A percentile compares a stretch with the other conserved stretches of the same genome.
phyloP scores from a whole-genome alignment of 345 rosid species.

The Tarenaya hassleriana region DNA sequence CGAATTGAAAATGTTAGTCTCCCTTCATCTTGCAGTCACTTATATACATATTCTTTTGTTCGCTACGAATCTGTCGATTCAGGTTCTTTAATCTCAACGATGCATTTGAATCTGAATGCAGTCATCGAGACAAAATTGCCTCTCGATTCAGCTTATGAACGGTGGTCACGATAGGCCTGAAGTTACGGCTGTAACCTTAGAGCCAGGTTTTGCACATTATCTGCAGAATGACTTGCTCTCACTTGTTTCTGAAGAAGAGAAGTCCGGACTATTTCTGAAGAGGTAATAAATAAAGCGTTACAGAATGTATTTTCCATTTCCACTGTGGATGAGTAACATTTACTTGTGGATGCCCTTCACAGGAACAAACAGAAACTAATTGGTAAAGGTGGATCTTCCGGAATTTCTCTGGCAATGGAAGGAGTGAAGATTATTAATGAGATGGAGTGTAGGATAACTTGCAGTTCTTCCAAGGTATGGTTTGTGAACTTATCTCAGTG shows the following conservation, averaged over 20 bases:
- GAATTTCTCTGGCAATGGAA: slow-evolving; percentile 39
- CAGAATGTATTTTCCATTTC: slow-evolving; percentile 10
- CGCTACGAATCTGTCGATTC: background rate
- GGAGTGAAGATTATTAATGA: slow-evolving; percentile 61
- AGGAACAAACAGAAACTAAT: slow-evolving; percentile 54
- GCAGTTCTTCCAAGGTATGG: slow-evolving; percentile 86
- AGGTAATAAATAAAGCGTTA: slow-evolving; percentile 44
- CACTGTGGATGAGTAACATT: slow-evolving; percentile 6
- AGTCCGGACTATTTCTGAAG: slow-evolving; percentile 58
- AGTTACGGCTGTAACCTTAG: slow-evolving; percentile 65
- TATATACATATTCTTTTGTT: background rate
- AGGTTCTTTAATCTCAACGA: slow-evolving; percentile 9
- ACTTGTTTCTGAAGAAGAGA: slow-evolving; percentile 52
- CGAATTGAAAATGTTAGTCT: slow-evolving; percentile 83
- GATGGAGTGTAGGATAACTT: slow-evolving; percentile 67
- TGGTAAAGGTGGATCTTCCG: slow-evolving; percentile 32
- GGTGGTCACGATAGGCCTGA: slow-evolving; percentile 76
- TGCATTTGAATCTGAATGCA: slow-evolving; percentile 34
- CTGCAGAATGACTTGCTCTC: slow-evolving; percentile 60
- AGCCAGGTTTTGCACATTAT: slow-evolving; percentile 77
- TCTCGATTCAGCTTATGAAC: slow-evolving; percentile 92
- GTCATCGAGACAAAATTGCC: slow-evolving; percentile 48
- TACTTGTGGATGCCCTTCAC: slow-evolving; percentile 28
- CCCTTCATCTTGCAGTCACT: background rate
- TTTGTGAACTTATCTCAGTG: background rate